Percentiles rank a stretch among this genome's conserved stretches.
Conservation (phyloP, 495 filamentous ascomycete genomes). For the Aspergillus diversus region DNA sequence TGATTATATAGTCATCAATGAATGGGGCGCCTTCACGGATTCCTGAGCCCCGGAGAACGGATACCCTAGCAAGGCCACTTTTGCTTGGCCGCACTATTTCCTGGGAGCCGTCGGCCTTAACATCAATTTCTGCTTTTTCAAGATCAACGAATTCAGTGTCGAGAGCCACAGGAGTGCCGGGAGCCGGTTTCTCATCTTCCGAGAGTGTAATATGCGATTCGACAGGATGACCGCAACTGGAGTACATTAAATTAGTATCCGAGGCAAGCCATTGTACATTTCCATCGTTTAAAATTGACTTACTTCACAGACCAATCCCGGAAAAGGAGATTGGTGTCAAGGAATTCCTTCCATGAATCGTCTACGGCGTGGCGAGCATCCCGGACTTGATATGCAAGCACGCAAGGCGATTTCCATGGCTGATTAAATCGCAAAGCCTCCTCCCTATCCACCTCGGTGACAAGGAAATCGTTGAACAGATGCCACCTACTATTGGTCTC, state of each 20-base stretch:
- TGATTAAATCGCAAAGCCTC: constrained; percentile 89
- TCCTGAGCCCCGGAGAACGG: constrained; percentile 79
- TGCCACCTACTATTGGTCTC: constrained; percentile 75
- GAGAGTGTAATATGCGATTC: constrained; percentile 61
- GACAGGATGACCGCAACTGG: constrained; percentile 41
- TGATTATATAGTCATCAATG: constrained; percentile 95
- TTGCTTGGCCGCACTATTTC: constrained; percentile 85
- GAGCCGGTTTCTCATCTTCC: constrained; percentile 65
- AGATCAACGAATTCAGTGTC: constrained; percentile 96
- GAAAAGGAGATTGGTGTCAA: constrained; percentile 85
- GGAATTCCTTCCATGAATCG: constrained; percentile 78
- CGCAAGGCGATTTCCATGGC: constrained; percentile 86
- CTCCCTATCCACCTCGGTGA: constrained; percentile 73
- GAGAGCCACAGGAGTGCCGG: constrained; percentile 78
- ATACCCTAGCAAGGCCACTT: constrained; percentile 84
- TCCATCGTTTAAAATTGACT: constrained; percentile 24
- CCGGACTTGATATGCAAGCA: constrained; percentile 83
- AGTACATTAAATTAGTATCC: constrained; percentile 11
- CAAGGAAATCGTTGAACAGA: constrained; percentile 95
- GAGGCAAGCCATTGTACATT: neutral
- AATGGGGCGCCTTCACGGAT: constrained; percentile 79
- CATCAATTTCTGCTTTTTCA: constrained; percentile 86
- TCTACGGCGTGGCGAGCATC: constrained; percentile 73
- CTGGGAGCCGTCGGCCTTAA: constrained; percentile 85
- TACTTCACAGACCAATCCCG: constrained; percentile 68